These are phyloP conservation scores for Pistacia atlantica DNA, from an alignment of 345 rosid genomes.

Conservation along the genomic window DNA sequence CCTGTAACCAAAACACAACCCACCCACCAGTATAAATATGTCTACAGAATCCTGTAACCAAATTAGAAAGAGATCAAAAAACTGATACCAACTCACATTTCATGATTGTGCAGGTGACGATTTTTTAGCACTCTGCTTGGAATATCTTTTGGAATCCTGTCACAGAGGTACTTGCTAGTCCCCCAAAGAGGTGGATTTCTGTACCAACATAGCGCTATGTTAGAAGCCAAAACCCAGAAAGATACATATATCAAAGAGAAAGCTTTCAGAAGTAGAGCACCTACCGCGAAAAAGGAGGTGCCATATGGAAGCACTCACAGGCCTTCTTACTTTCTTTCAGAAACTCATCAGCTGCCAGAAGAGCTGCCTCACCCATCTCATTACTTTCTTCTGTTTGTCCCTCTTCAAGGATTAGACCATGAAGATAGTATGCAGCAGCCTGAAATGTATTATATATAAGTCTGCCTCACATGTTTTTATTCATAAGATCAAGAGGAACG, in stretches of 20 bases:
- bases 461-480: no score
- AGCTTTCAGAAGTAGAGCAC: conserved; percentile 28
- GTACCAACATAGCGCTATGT: background rate
- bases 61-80: background rate
- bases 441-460: conserved; percentile 21
- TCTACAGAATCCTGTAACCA: no score
- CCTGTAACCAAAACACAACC: conserved; percentile 24
- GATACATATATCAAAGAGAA: background rate
- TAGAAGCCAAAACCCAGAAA: background rate
- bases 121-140: conserved; percentile 26
- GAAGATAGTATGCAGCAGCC: conserved; percentile 74
- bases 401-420: conserved; percentile 67
- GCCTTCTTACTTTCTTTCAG: conserved; percentile 56
- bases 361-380: conserved; percentile 59
- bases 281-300: conserved; percentile 70
- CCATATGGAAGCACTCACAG: conserved; percentile 46
- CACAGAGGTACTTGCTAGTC: conserved; percentile 33
- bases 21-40: no score
- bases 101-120: conserved; percentile 18
- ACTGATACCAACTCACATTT: conserved; percentile 22
- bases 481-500: no score
- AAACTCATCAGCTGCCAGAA: conserved; percentile 64
- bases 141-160: conserved; percentile 32
- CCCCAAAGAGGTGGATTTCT: conserved; percentile 41
- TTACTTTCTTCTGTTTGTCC: conserved; percentile 58